A percentile compares a stretch with the other conserved stretches of the same genome.
Evolutionary conservation across 1,284 basidiomycete species (phyloP).

Genomic region (Puccinia coronata): DNA sequence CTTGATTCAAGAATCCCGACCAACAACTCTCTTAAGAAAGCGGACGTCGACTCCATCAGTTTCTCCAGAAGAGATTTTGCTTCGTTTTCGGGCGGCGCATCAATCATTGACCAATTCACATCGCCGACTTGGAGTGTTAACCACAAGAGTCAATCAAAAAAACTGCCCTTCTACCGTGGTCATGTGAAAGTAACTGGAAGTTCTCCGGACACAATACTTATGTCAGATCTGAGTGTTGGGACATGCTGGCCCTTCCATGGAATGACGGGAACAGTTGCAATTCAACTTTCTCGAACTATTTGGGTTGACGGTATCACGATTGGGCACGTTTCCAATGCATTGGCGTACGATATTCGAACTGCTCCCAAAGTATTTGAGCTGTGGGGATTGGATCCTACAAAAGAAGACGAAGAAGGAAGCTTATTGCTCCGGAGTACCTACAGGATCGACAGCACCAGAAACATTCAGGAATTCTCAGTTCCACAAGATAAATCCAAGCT

Average conservation of each 20-base stretch:
- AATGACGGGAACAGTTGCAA: neutral
- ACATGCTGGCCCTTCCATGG: neutral
- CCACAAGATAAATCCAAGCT: neutral
- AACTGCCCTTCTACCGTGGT: neutral
- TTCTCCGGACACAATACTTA: neutral
- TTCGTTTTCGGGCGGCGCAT: neutral
- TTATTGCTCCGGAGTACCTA: neutral
- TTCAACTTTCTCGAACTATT: neutral
- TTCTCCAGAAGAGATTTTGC: neutral
- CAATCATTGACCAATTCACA: neutral
- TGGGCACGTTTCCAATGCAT: neutral
- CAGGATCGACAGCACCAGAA: neutral
- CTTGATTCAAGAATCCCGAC: too few species aligned
- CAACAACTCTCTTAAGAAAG: too few species aligned
- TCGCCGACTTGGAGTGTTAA: neutral
- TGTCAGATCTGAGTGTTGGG: neutral
- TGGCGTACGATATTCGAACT: too few species aligned
- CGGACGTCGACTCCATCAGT: neutral
- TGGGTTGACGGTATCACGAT: neutral
- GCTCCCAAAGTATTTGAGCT: neutral
- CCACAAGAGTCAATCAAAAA: neutral
- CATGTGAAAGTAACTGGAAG: neutral
- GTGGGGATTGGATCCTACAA: neutral
- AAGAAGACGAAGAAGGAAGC: neutral
- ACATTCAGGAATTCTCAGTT: neutral